Percentiles rank a stretch among this genome's conserved stretches.
These are phyloP conservation scores for Schizophyllum commune DNA, from an alignment of 1,284 basidiomycete genomes.

Conservation along the genomic window DNA sequence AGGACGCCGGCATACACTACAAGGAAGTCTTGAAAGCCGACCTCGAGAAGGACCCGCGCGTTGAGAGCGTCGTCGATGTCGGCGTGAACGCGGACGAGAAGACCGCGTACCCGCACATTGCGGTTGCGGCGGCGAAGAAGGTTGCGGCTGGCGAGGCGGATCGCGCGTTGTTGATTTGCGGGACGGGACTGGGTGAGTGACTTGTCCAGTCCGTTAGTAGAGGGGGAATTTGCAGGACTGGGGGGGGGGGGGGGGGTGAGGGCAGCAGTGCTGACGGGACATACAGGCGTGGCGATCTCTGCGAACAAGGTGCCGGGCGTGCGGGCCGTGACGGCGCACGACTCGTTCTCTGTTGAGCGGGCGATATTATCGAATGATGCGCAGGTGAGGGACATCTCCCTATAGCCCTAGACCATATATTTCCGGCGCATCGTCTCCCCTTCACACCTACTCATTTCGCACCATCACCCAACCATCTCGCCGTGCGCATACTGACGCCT, in stretches of 20 bases:
- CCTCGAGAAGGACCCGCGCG: constrained; percentile 11
- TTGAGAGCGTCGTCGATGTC: constrained; percentile 12
- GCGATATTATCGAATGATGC: constrained; percentile 13
- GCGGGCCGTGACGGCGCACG: constrained; percentile 15
- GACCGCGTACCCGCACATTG: constrained; percentile 15
- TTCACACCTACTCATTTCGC: no score
- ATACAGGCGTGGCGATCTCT: constrained; percentile 14
- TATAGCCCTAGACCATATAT: no score
- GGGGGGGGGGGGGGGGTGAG: no score
- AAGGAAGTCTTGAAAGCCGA: constrained; percentile 13
- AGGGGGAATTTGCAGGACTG: no score
- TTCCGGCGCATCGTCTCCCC: no score
- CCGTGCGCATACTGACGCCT: no score
- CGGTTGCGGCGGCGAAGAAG: constrained; percentile 12
- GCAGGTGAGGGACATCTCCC: no score
- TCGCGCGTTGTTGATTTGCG: constrained; percentile 13
- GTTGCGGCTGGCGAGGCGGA: constrained; percentile 12
- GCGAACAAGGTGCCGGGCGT: constrained; percentile 16
- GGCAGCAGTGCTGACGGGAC: neutral
- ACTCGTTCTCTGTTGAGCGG: constrained; percentile 14
- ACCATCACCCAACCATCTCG: no score
- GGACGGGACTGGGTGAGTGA: constrained; percentile 13
- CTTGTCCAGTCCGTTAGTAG: no score
- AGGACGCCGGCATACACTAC: constrained; percentile 14
- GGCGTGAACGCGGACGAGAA: constrained; percentile 12